These are phyloP conservation scores for Kurtzmaniella fragi DNA, from an alignment of 805 yeast genomes.

Conservation along the genomic window DNA sequence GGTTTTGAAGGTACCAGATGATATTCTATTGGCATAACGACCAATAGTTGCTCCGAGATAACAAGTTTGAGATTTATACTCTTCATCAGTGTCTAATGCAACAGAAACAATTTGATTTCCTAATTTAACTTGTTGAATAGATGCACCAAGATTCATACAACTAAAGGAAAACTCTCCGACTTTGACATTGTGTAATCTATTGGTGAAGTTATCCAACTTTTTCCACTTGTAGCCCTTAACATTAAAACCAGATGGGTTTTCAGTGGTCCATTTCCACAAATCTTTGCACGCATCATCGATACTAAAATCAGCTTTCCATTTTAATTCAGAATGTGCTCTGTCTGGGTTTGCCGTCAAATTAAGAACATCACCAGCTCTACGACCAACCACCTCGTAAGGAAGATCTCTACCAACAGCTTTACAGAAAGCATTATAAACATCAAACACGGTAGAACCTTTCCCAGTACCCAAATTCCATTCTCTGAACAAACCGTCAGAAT, in stretches of 20 bases:
- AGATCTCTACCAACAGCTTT: constrained; percentile 59
- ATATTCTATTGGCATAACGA: constrained; percentile 58
- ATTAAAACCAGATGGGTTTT: constrained; percentile 61
- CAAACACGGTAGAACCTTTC: constrained; percentile 71
- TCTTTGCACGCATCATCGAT: constrained; percentile 65
- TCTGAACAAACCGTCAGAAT: constrained; percentile 40
- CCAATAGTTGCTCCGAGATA: constrained; percentile 65
- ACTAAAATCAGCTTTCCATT: constrained; percentile 55
- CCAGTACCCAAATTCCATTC: constrained; percentile 88
- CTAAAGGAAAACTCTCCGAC: constrained; percentile 31
- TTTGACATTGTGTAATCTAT: constrained; percentile 33
- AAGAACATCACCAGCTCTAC: constrained; percentile 75
- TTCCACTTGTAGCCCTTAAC: constrained; percentile 30
- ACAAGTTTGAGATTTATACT: constrained; percentile 28
- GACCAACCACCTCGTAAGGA: constrained; percentile 59
- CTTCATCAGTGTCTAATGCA: constrained; percentile 31
- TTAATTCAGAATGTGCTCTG: constrained; percentile 60
- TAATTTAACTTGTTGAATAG: constrained; percentile 38
- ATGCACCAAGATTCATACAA: constrained; percentile 48
- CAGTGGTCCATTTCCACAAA: constrained; percentile 72
- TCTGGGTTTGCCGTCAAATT: constrained; percentile 67
- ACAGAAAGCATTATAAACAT: constrained; percentile 61
- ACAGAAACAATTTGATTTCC: constrained; percentile 35
- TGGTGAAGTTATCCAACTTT: constrained; percentile 13
- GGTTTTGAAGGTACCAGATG: constrained; percentile 35